Evolutionary conservation across 495 filamentous ascomycete genomes (phyloP).

Genomic region (Penicillium alfredii): DNA sequence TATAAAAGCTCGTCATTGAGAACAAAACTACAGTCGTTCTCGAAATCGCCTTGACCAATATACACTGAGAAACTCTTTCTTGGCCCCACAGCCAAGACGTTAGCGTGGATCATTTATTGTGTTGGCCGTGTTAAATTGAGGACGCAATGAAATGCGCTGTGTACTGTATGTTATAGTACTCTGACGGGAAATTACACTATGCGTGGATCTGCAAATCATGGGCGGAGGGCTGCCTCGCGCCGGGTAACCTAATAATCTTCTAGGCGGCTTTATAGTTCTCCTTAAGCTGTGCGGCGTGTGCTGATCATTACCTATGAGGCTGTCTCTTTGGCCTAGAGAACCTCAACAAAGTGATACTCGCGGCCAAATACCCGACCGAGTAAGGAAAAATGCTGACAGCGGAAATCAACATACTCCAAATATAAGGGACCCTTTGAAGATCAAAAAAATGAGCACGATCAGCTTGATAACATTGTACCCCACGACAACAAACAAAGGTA

Average conservation of each 20-base stretch:
- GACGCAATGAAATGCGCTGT: background rate
- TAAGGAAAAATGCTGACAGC: conserved; percentile 29
- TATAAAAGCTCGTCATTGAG: background rate
- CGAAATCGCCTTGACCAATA: background rate
- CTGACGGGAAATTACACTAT: background rate
- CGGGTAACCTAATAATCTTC: background rate
- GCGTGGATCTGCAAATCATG: background rate
- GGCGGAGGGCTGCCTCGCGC: background rate
- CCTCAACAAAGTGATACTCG: background rate
- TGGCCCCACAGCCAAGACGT: too few relatives aligned
- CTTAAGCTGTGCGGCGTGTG: background rate
- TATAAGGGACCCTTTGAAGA: conserved; percentile 39
- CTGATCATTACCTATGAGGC: background rate
- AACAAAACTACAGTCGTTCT: background rate
- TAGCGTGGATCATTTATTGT: background rate
- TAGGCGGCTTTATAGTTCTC: background rate
- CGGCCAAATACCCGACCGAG: conserved; percentile 21
- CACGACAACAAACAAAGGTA: conserved; percentile 33
- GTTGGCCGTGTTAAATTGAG: background rate
- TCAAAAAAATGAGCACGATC: conserved; percentile 36
- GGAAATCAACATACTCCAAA: conserved; percentile 36
- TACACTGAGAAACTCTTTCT: background rate
- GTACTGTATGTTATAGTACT: background rate
- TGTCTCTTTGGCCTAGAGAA: background rate
- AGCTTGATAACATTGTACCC: conserved; percentile 38